Evolutionary conservation across 768 basidiomycete species (phyloP).

Genomic region (Pseudohyphozyma bogoriensis): DNA sequence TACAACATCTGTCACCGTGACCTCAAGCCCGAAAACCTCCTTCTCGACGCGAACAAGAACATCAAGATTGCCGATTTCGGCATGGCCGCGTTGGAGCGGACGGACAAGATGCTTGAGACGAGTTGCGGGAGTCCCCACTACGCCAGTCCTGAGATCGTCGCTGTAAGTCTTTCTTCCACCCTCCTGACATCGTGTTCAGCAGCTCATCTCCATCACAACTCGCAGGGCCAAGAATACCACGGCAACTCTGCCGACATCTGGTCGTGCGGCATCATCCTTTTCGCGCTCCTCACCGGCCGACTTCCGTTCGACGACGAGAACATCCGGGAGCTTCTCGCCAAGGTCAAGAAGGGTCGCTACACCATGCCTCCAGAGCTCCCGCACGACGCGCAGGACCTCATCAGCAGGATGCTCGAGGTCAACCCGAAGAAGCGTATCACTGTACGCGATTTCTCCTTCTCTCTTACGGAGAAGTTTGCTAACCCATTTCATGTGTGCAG

Average conservation of each 20-base stretch:
- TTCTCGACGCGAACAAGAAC: conserved; percentile 58
- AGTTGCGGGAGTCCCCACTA: conserved; percentile 96
- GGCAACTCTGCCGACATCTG: conserved; percentile 89
- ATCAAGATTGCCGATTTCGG: conserved; percentile 98
- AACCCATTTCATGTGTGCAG: conserved; percentile 40
- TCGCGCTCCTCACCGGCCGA: conserved; percentile 73
- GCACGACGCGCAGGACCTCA: conserved; percentile 70
- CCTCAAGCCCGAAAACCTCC: conserved; percentile 93
- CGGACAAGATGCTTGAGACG: conserved; percentile 74
- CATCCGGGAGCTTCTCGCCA: conserved; percentile 53
- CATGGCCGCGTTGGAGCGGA: conserved; percentile 91
- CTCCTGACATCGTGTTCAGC: neutral
- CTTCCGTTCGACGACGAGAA: conserved; percentile 93
- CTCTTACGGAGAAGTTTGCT: neutral
- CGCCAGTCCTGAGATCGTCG: conserved; percentile 91
- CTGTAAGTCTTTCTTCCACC: conserved; percentile 37
- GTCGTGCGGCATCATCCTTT: conserved; percentile 91
- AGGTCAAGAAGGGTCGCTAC: conserved; percentile 79
- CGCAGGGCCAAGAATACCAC: conserved; percentile 63
- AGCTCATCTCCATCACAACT: neutral
- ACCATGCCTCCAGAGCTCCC: conserved; percentile 72
- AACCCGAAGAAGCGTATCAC: conserved; percentile 70
- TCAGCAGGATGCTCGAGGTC: conserved; percentile 77
- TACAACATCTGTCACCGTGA: conserved; percentile 98
- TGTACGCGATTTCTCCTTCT: conserved; percentile 42